phyloP scores from a whole-genome alignment of 345 rosid species.

The Brassica rapa region DNA sequence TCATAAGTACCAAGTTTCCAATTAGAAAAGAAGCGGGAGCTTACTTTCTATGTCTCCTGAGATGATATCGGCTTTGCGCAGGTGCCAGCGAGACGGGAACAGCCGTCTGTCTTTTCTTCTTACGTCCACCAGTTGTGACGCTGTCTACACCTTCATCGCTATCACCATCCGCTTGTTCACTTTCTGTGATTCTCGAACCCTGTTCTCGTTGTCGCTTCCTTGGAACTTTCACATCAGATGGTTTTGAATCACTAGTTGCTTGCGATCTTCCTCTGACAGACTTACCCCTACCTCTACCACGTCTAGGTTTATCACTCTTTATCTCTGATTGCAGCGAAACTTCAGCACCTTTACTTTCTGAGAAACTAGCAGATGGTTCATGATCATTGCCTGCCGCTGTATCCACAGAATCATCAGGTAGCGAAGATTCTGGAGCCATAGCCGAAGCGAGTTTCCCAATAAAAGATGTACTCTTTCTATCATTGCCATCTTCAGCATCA shows the following conservation, averaged over 20 bases:
- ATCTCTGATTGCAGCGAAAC: constrained; percentile 47
- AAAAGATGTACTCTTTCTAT: constrained; percentile 51
- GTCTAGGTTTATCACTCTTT: constrained; percentile 44
- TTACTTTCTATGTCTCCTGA: constrained; percentile 74
- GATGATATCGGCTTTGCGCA: constrained; percentile 73
- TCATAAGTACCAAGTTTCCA: neutral
- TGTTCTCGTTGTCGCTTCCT: constrained; percentile 54
- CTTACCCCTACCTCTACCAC: constrained; percentile 56
- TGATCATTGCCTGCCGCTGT: constrained; percentile 42
- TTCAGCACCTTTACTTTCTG: constrained; percentile 55
- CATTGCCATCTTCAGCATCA: constrained; percentile 47
- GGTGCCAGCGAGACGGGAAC: constrained; percentile 49
- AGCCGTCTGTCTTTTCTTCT: constrained; percentile 60
- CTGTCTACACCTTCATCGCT: constrained; percentile 71
- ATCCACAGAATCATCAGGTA: constrained; percentile 25
- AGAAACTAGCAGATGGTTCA: constrained; percentile 53
- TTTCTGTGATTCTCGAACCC: constrained; percentile 2
- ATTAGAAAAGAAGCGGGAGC: constrained; percentile 32
- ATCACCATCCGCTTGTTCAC: constrained; percentile 47
- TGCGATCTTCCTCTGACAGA: constrained; percentile 51
- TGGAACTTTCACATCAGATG: constrained; percentile 45
- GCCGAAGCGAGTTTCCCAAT: constrained; percentile 59
- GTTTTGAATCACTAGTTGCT: constrained; percentile 63
- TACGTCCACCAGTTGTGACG: constrained; percentile 58
- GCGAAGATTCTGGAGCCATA: constrained; percentile 23